Conservation (phyloP, 306 rosid species). For the Vigna mungo region DNA sequence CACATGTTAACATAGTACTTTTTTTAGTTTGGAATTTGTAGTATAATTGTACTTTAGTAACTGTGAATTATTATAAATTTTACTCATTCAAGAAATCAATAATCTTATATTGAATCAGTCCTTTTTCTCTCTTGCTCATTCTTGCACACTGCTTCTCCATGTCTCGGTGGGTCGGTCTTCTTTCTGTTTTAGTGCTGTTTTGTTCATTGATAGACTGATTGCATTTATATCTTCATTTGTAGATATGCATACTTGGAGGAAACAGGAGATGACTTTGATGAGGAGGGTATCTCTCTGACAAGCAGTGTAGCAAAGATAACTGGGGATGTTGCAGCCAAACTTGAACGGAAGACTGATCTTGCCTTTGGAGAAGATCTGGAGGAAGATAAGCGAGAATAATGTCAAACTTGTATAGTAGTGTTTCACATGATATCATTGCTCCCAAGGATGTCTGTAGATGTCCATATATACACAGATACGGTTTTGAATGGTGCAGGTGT, state of each 20-base stretch:
- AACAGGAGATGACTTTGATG: constrained; percentile 82
- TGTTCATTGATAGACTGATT: not conserved
- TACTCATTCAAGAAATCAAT: not conserved
- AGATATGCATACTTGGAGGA: constrained; percentile 91
- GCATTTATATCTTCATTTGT: constrained; percentile 33
- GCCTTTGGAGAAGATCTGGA: constrained; percentile 73
- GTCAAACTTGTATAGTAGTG: constrained; percentile 35
- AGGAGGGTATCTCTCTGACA: constrained; percentile 87
- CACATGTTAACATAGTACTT: not conserved
- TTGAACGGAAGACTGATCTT: constrained; percentile 59
- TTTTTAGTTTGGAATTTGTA: not conserved
- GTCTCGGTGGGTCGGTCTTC: not conserved
- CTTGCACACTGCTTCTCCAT: not conserved
- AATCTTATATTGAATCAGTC: not conserved
- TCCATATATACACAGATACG: constrained; percentile 37
- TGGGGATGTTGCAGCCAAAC: constrained; percentile 59
- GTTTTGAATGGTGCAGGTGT: constrained; percentile 43
- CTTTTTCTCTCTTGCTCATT: not conserved
- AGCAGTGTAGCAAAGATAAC: constrained; percentile 58
- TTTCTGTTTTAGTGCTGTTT: constrained; percentile 2
- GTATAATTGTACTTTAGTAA: not conserved
- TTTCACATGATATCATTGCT: constrained; percentile 40
- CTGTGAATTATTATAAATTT: not conserved
- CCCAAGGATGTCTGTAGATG: constrained; percentile 46
- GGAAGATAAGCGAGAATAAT: constrained; percentile 91